Evolutionary conservation across 1,284 basidiomycete species (phyloP).

Genomic region (Naganishia sp.): DNA sequence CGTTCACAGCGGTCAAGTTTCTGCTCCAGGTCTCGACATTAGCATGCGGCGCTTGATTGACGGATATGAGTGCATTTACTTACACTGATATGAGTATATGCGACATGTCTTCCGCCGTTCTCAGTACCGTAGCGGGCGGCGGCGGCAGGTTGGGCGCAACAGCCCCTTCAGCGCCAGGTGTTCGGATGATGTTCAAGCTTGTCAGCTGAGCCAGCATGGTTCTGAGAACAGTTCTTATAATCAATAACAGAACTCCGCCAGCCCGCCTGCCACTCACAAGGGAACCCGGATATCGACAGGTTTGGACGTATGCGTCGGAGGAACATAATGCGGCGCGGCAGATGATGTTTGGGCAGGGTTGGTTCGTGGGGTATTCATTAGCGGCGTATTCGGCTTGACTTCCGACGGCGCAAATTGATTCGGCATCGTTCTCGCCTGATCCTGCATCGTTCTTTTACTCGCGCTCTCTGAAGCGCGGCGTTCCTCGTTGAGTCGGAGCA

Average conservation of each 20-base stretch:
- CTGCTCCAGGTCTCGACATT: not conserved
- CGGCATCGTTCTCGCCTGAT: not conserved
- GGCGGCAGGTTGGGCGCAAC: not conserved
- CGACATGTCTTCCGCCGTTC: conserved; percentile 18
- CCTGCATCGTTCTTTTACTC: not conserved
- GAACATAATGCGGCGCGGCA: conserved; percentile 3
- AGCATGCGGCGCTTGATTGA: not conserved
- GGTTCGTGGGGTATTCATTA: not conserved
- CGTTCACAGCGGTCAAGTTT: conserved; percentile 22
- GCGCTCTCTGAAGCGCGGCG: conserved; percentile 7
- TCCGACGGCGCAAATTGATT: not conserved
- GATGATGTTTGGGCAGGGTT: conserved; percentile 1
- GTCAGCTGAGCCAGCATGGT: conserved; percentile 15
- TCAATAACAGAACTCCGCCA: no score
- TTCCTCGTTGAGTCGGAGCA: conserved; percentile 19
- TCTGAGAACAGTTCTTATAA: not conserved
- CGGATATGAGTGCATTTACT: not conserved
- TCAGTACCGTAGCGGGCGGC: conserved; percentile 23
- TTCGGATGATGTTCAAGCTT: conserved; percentile 23
- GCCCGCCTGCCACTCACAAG: not conserved
- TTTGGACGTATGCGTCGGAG: conserved; percentile 19
- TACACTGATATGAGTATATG: conserved; percentile 31
- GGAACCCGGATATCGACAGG: conserved; percentile 18
- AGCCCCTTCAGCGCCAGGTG: not conserved
- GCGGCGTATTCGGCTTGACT: not conserved